Evolutionary conservation across 2,329 filamentous ascomycete species (phyloP).

Genomic region (Tympanopsis confertula): DNA sequence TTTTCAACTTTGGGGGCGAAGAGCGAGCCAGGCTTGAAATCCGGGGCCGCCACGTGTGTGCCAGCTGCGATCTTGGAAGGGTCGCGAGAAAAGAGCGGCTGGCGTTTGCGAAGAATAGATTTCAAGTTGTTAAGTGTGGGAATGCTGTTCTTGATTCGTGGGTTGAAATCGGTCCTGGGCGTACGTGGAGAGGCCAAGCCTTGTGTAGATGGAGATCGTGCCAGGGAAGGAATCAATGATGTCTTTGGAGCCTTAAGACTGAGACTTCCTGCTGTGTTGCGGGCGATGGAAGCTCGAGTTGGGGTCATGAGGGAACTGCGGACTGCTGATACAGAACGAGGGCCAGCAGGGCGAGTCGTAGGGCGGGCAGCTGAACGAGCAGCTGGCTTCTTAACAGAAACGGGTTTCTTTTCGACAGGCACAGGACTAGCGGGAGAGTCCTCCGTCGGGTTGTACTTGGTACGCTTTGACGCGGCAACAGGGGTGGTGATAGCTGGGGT

Average conservation of each 20-base stretch:
- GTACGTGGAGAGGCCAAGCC: not conserved
- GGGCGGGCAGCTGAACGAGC: too few relatives aligned
- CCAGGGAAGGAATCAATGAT: not conserved
- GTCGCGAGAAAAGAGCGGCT: not conserved
- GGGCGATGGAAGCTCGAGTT: not conserved
- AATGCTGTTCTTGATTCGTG: not conserved
- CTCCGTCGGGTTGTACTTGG: not conserved
- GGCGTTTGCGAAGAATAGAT: not conserved
- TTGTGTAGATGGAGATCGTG: not conserved
- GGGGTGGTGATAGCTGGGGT: not conserved
- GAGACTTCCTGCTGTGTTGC: not conserved
- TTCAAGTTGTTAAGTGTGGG: not conserved
- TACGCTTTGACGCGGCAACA: not conserved
- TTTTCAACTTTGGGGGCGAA: not conserved
- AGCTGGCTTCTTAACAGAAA: not conserved
- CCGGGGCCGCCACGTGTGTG: not conserved
- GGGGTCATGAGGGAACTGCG: conserved; percentile 1
- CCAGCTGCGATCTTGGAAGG: conserved; percentile 1
- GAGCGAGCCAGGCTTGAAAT: not conserved
- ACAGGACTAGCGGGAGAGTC: too few relatives aligned
- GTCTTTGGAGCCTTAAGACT: not conserved
- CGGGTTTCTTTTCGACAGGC: too few relatives aligned
- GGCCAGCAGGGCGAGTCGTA: not conserved
- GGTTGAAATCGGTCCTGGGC: not conserved
- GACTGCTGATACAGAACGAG: not conserved